Evolutionary conservation across 2,329 filamentous ascomycete genomes (phyloP), one percentile per base, ranked within the genome.

Genomic region (Penicillium paneum): DNA sequence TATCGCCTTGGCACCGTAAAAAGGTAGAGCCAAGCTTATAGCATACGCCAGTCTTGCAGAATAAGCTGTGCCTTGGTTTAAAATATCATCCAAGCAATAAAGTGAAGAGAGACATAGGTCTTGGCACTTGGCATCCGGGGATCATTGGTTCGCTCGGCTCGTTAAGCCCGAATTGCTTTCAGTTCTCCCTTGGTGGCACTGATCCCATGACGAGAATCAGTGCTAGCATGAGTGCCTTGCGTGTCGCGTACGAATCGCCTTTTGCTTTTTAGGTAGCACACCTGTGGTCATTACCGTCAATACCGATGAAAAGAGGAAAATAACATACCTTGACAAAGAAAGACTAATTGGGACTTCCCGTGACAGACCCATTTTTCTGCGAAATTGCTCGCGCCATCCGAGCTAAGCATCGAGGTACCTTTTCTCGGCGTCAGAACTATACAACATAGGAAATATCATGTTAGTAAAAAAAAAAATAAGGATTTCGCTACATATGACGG

Each of bases 61-160:
- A 54, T 52, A 56, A 55, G 52, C 50, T 52, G 54, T 51, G 58
- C 44, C 46, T 49, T 54, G 29, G 32, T 55, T 49, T 49, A 36
- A 50, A 46, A 48, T 28, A 43, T 31, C 17, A 48, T 54, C 51
- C 57, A 58, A 54, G 44, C 56, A 52, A 55, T 57, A 42, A 49
- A 52, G 52, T 26, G 28, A 49, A 29, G 38, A 34, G 47, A 43
- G 3, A 43, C 35, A 52, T 52, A 48, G 49, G 42, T 51, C 54
- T 56, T 58, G 60, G 57, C 55, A 39, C 59, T 63, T 62, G 59
- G 60, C 59, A 46, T 60, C 39, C n/a, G 47, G 49, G 43, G 52
- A 47, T 32, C 44, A 56, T 54, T 55, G 52, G 50, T n/a, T 51
- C 31, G 44, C 41, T 59, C 54, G 56, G 56, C 48, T 54, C 21